Base-by-base conservation (phyloP, 73 alveolate genomes). In the Loxodes magnus region DNA sequence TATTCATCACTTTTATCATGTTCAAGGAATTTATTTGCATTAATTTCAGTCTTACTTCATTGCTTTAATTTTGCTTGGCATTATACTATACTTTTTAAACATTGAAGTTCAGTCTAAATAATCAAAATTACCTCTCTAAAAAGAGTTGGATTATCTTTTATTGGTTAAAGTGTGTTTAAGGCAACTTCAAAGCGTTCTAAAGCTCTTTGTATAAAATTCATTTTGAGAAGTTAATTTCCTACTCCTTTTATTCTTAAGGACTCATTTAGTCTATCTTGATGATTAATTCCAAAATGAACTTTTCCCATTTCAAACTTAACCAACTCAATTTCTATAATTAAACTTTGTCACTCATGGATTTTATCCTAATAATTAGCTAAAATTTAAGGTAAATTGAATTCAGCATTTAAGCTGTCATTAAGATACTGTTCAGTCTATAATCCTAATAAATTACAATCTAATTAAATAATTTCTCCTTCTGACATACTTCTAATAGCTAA, bases 181-280 rank as follows among this genome's bases (percentile, higher is more conserved):
- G 59, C 59, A 46, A 41, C 50, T 24, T 46, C 59, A 24, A 25
- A 46, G 22, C 27, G 22, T 46, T 46, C 59, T n/a, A 46, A 10
- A 10, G 59, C 59, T 9, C 26, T 9, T 7, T 46, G 43, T 25
- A 10, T 25, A 2, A 37, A 25, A n/a, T 23, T 23, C n/a, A 46
- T 19, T 19, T 46, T 46, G 27, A 46, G 27, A 7, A 46, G 39
- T 24, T 46, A 25, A 22, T 46, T 46, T 24, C 59, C 59, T 25
- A 41, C 59, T 22, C 27, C 59, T 46, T 46, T 46, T n/a, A 46
- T 46, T 24, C 59, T 16, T 10, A 12, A 12, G 5, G 59, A 37
- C 17, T 46, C 59, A 24, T 12, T 41, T 7, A n/a, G 20, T 24
- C 59, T 16, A 22, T 46, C 59, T 2, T 46, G 35, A 5, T 9